Conservation (phyloP, 768 basidiomycete species). For the Auricularia auricula-judae region DNA sequence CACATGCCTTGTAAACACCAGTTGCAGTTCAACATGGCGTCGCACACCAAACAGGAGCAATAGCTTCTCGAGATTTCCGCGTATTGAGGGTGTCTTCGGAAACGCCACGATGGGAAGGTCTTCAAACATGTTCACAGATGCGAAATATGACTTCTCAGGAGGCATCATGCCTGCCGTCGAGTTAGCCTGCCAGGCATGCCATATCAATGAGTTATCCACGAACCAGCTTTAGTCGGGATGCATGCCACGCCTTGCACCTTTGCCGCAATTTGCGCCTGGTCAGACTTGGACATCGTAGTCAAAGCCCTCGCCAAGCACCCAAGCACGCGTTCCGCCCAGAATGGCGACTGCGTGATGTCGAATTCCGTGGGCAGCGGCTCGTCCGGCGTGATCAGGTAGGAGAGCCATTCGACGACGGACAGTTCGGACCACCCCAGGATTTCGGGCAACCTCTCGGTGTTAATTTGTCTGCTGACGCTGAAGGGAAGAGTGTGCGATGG, state of each 20-base stretch:
- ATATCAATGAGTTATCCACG: no score
- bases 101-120: slow-evolving; percentile 75
- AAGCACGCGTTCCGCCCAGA: slow-evolving; percentile 77
- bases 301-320: slow-evolving; percentile 57
- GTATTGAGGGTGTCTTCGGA: slow-evolving; percentile 50
- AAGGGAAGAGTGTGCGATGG: slow-evolving; percentile 64
- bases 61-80: slow-evolving; percentile 61
- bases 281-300: slow-evolving; percentile 42
- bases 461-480: slow-evolving; percentile 48
- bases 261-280: slow-evolving; percentile 36
- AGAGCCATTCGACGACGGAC: slow-evolving; percentile 63
- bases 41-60: slow-evolving; percentile 70
- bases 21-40: slow-evolving; percentile 84
- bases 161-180: slow-evolving; percentile 44
- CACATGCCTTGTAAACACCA: slow-evolving; percentile 76
- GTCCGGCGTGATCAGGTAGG: slow-evolving; percentile 42
- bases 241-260: slow-evolving; percentile 43
- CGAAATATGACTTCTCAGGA: slow-evolving; percentile 71
- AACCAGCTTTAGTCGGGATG: slow-evolving; percentile 46
- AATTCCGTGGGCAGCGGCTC: slow-evolving; percentile 33
- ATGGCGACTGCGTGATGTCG: slow-evolving; percentile 52
- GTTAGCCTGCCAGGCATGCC: no score
- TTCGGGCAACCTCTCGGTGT: slow-evolving; percentile 32
- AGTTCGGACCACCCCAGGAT: slow-evolving; percentile 77
- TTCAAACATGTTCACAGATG: slow-evolving; percentile 77